phyloP scores from a whole-genome alignment of 2,329 filamentous ascomycete species.

The Chaetomium globosum region DNA sequence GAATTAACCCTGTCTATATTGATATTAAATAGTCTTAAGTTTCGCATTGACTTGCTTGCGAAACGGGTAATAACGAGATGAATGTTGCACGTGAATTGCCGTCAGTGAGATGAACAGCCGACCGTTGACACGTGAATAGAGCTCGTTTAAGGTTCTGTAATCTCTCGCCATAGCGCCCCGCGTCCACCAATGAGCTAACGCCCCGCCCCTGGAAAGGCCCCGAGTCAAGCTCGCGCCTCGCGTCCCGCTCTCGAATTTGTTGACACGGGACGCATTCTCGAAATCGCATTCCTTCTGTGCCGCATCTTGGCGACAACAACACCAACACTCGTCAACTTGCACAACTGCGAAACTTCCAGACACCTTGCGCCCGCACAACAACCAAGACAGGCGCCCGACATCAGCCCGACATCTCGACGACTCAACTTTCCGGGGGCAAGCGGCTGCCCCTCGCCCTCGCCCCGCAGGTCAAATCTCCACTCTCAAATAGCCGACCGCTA shows the following conservation, averaged over 20 bases:
- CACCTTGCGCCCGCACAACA: neutral
- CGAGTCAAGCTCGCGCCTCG: constrained; percentile 31
- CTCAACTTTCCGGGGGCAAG: neutral
- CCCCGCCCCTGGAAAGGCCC: constrained; percentile 13
- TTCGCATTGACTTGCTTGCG: neutral
- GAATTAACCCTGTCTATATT: neutral
- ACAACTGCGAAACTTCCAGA: neutral
- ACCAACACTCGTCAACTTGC: constrained; percentile 8
- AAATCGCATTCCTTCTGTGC: constrained; percentile 19
- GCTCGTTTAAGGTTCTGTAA: constrained; percentile 14
- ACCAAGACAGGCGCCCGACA: constrained; percentile 17
- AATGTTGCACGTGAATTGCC: neutral
- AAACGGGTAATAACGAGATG: neutral
- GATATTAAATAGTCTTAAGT: neutral
- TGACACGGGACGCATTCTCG: constrained; percentile 36
- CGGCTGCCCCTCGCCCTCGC: constrained; percentile 13
- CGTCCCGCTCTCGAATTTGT: constrained; percentile 38
- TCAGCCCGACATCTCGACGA: constrained; percentile 14
- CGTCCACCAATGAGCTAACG: constrained; percentile 28
- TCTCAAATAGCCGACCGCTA: constrained; percentile 5
- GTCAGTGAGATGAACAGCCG: no score
- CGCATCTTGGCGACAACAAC: constrained; percentile 13
- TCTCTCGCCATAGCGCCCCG: constrained; percentile 32
- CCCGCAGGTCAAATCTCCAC: constrained; percentile 7
- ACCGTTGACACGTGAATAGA: constrained; percentile 32